These are phyloP conservation scores for Staphylotrichum longicolle DNA, from an alignment of 495 filamentous ascomycete genomes.

Conservation along the genomic window DNA sequence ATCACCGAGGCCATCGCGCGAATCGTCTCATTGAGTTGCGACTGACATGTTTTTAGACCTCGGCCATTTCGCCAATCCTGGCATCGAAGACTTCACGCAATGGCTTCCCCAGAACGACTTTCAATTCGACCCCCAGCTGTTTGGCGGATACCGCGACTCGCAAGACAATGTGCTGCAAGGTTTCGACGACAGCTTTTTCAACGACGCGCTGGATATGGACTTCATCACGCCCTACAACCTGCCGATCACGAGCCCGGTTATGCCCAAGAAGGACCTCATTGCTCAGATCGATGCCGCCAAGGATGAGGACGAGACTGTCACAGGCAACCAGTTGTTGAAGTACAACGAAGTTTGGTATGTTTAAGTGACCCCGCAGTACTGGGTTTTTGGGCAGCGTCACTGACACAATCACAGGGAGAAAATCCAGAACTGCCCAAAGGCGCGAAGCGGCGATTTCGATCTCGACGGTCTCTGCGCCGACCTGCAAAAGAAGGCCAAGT, in stretches of 20 bases:
- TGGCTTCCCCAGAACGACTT: slow-evolving; percentile 84
- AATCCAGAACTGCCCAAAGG: slow-evolving; percentile 80
- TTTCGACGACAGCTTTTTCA: slow-evolving; percentile 34
- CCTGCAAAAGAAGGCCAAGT: slow-evolving; percentile 93
- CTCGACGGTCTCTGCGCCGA: slow-evolving; percentile 91
- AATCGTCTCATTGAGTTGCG: not conserved
- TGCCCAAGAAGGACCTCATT: slow-evolving; percentile 66
- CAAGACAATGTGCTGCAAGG: slow-evolving; percentile 64
- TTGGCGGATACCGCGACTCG: slow-evolving; percentile 89
- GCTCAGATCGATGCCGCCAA: slow-evolving; percentile 70
- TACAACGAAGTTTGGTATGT: slow-evolving; percentile 93
- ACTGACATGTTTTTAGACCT: slow-evolving; percentile 32
- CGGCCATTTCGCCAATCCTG: slow-evolving; percentile 31
- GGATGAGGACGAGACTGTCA: slow-evolving; percentile 65
- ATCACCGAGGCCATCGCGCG: not conserved
- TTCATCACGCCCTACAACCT: slow-evolving; percentile 74
- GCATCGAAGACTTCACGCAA: slow-evolving; percentile 53
- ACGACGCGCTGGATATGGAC: slow-evolving; percentile 81
- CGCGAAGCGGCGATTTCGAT: slow-evolving; percentile 83
- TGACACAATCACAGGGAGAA: slow-evolving; percentile 67
- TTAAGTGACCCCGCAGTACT: not conserved
- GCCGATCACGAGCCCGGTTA: slow-evolving; percentile 46
- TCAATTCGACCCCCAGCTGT: slow-evolving; percentile 87
- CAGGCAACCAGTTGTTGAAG: slow-evolving; percentile 58
- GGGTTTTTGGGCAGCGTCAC: slow-evolving; percentile 2